Evolutionary conservation across 306 rosid genomes (phyloP).

Genomic region (Datisca glomerata): DNA sequence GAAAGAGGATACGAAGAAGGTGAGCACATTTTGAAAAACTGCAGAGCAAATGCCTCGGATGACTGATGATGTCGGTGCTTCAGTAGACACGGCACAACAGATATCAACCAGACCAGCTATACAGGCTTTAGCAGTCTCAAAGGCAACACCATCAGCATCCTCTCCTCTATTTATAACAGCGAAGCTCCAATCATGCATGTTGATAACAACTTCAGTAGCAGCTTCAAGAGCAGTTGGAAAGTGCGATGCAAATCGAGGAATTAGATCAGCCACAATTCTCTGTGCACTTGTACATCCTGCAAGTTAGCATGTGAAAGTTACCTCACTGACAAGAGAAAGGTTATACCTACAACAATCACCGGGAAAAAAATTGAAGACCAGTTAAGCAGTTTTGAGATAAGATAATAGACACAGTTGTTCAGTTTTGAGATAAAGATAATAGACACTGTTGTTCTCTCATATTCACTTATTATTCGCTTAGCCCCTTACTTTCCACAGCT

Average conservation of each 20-base stretch:
- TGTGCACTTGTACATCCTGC: constrained; percentile 80
- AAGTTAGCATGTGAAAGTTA: constrained; percentile 16
- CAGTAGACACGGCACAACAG: constrained; percentile 54
- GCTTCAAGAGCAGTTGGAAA: constrained; percentile 88
- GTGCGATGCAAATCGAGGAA: constrained; percentile 78
- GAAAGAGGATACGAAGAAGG: constrained; percentile 42
- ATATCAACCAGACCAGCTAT: constrained; percentile 59
- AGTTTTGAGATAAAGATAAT: too few relatives aligned
- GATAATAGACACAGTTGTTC: too few relatives aligned
- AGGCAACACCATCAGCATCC: constrained; percentile 54
- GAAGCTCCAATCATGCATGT: constrained; percentile 65
- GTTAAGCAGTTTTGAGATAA: too few relatives aligned
- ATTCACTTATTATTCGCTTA: too few relatives aligned
- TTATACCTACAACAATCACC: too few relatives aligned
- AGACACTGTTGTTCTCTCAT: too few relatives aligned
- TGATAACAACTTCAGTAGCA: constrained; percentile 62
- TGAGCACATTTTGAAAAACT: constrained; percentile 67
- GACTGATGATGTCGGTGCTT: constrained; percentile 58
- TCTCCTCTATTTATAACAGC: constrained; percentile 49
- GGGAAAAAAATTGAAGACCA: too few relatives aligned
- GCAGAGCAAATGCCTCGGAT: constrained; percentile 61
- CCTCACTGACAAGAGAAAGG: constrained; percentile 10
- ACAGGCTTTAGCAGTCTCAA: constrained; percentile 69
- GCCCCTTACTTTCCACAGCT: too few relatives aligned
- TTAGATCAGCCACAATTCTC: constrained; percentile 75